phyloP scores from a whole-genome alignment of 2,329 filamentous ascomycete genomes.

The Cordyceps pruinosa region DNA sequence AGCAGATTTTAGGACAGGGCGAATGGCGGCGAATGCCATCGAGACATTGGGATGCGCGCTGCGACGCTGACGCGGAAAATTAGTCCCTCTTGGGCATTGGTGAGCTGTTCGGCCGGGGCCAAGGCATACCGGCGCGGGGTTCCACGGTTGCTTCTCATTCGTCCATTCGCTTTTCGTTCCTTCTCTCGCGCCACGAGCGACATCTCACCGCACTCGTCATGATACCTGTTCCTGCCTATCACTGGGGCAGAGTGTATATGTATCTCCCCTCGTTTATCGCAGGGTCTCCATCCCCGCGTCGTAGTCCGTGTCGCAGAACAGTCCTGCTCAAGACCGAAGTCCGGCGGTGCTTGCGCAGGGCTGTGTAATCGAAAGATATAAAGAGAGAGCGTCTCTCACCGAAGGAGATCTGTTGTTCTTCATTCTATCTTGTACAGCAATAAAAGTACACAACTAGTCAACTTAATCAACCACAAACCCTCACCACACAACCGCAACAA shows the following conservation, averaged over 20 bases:
- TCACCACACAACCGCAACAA: constrained; percentile 16
- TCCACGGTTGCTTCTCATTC: not conserved
- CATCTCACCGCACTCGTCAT: not conserved
- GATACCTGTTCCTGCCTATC: not conserved
- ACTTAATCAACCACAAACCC: not conserved
- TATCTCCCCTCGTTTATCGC: not conserved
- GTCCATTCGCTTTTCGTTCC: not conserved
- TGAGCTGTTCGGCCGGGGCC: not conserved
- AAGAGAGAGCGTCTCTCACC: not conserved
- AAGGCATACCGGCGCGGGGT: not conserved
- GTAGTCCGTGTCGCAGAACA: not conserved
- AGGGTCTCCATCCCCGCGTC: not conserved
- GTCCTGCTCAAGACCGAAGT: constrained; percentile 1
- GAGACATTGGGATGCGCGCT: not conserved
- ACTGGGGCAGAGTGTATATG: not conserved
- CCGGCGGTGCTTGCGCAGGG: not conserved
- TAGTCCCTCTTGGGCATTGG: constrained; percentile 2
- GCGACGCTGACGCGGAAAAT: constrained; percentile 11
- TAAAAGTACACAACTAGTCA: not conserved
- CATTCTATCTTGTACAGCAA: not conserved
- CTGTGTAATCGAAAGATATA: not conserved
- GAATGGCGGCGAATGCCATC: not conserved
- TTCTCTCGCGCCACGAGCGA: not conserved
- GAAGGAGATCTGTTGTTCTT: not conserved
- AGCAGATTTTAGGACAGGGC: constrained; percentile 2